Evolutionary conservation across 805 yeast species (phyloP).

Genomic region (Candida alai): DNA sequence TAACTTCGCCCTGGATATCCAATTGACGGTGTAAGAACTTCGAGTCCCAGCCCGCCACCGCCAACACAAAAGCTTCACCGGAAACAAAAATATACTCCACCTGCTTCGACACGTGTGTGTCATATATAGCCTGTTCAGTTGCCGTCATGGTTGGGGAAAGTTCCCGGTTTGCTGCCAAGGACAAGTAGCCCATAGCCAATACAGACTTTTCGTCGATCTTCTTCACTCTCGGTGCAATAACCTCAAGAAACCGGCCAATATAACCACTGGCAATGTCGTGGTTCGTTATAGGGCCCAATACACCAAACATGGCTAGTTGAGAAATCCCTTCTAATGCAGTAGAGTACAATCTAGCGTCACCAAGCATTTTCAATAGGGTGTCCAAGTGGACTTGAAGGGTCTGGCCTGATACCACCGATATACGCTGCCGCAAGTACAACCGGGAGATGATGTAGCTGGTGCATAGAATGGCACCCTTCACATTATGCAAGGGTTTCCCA

Average conservation of each 20-base stretch:
- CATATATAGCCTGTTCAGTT: conserved; percentile 47
- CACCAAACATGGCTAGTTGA: conserved; percentile 45
- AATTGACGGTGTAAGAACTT: conserved; percentile 45
- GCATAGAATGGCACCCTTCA: conserved; percentile 25
- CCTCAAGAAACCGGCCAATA: conserved; percentile 14
- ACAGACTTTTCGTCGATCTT: conserved; percentile 59
- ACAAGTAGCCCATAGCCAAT: conserved; percentile 51
- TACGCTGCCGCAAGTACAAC: conserved; percentile 30
- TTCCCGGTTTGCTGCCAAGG: conserved; percentile 31
- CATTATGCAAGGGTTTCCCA: no score
- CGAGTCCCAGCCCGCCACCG: conserved; percentile 77
- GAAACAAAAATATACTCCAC: conserved; percentile 71
- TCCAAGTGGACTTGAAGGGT: conserved; percentile 13
- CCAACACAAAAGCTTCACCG: conserved; percentile 78
- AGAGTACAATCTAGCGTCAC: conserved; percentile 18
- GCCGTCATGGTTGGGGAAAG: conserved; percentile 20
- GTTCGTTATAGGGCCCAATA: conserved; percentile 32
- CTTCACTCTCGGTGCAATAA: conserved; percentile 41
- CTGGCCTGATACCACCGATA: conserved; percentile 10
- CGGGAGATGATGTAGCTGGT: conserved; percentile 47
- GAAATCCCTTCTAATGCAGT: conserved; percentile 36
- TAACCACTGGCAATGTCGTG: conserved; percentile 8
- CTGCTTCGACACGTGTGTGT: conserved; percentile 62
- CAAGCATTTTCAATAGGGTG: conserved; percentile 14
- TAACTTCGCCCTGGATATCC: conserved; percentile 46